Conservation (phyloP, 257 asterid genomes). For the Lavandula angustifolia region DNA sequence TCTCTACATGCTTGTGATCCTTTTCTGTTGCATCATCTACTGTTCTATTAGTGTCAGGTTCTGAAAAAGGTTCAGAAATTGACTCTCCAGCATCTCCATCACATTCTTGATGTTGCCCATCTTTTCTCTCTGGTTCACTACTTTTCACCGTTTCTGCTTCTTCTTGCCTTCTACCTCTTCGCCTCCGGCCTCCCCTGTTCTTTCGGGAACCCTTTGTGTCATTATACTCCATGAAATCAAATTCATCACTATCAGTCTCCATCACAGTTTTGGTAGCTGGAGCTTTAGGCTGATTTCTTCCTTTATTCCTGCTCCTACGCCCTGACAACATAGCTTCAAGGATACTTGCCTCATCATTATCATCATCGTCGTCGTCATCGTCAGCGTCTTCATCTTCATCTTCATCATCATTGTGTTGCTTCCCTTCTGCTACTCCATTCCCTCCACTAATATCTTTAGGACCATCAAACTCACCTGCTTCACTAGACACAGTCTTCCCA, state of each 20-base stretch:
- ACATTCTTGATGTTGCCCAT: slow-evolving; percentile 38
- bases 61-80: slow-evolving; percentile 43
- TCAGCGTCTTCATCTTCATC: neutral
- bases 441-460: slow-evolving; percentile 32
- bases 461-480: slow-evolving; percentile 34
- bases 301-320: slow-evolving; percentile 47
- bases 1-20: slow-evolving; percentile 42
- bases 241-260: slow-evolving; percentile 52
- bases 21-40: slow-evolving; percentile 43
- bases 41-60: slow-evolving; percentile 37
- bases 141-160: slow-evolving; percentile 40
- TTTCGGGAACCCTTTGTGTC: slow-evolving; percentile 61
- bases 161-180: slow-evolving; percentile 50
- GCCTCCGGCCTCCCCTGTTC: slow-evolving; percentile 70
- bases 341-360: slow-evolving; percentile 63
- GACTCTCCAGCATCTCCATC: slow-evolving; percentile 45
- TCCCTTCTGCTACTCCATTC: slow-evolving; percentile 32
- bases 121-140: slow-evolving; percentile 35
- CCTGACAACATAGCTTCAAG: slow-evolving; percentile 87
- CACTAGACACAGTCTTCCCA: slow-evolving; percentile 41
- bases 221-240: slow-evolving; percentile 79
- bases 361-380: neutral
- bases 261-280: slow-evolving; percentile 38
- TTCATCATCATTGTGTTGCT: slow-evolving; percentile 23
- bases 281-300: slow-evolving; percentile 42